phyloP scores from a whole-genome alignment of 768 basidiomycete genomes.

The Boletus sp. region DNA sequence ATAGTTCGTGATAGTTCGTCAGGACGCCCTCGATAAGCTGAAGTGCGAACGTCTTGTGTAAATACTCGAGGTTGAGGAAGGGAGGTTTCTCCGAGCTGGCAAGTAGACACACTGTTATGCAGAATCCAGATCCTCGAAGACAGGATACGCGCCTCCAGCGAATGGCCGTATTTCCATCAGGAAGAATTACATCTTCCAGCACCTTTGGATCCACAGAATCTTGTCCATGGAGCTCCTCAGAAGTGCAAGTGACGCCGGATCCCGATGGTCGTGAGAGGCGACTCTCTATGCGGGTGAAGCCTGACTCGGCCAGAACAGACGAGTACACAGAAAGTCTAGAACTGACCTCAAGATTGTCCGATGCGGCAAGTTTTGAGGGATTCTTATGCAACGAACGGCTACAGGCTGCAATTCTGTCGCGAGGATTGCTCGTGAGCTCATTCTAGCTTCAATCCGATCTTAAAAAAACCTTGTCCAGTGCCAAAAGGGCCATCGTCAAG shows the following conservation, averaged over 20 bases:
- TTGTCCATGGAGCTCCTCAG: conserved; percentile 33
- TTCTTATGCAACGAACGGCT: conserved; percentile 12
- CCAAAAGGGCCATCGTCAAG: background rate
- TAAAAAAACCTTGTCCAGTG: background rate
- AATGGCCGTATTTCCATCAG: conserved; percentile 75
- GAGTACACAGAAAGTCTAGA: conserved; percentile 31
- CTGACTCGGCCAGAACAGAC: conserved; percentile 43
- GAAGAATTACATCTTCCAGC: conserved; percentile 50
- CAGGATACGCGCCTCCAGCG: conserved; percentile 78
- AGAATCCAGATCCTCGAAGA: conserved; percentile 70
- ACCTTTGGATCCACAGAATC: conserved; percentile 25
- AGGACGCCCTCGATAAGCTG: conserved; percentile 96
- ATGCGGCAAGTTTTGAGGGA: background rate
- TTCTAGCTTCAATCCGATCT: conserved; percentile 18
- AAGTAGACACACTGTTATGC: conserved; percentile 74
- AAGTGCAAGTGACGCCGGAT: background rate
- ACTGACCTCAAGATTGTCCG: background rate
- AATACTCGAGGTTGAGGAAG: conserved; percentile 76
- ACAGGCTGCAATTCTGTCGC: conserved; percentile 79
- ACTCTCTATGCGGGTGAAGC: conserved; percentile 48
- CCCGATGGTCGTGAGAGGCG: conserved; percentile 35
- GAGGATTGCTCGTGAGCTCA: conserved; percentile 69
- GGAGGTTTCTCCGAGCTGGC: conserved; percentile 78
- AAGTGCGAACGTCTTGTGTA: conserved; percentile 92
- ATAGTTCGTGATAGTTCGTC: conserved; percentile 86